phyloP scores from a whole-genome alignment of 768 basidiomycete species.

The Cubamyces sp. region DNA sequence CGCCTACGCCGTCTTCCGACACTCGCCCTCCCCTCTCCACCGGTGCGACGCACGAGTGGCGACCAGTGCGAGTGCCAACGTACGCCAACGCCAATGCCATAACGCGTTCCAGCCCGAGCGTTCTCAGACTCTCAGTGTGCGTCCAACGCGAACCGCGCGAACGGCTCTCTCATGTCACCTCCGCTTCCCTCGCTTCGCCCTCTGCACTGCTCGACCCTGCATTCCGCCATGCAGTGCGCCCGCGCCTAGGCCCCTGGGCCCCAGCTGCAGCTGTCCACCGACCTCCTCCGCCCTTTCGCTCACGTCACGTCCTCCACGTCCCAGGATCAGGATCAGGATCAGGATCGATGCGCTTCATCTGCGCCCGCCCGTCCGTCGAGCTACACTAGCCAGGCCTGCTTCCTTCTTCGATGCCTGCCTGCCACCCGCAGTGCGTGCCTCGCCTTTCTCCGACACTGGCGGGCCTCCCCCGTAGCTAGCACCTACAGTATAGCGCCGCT shows the following conservation, averaged over 20 bases:
- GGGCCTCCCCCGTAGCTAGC: too few relatives aligned
- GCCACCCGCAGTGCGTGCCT: background rate
- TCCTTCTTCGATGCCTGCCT: too few relatives aligned
- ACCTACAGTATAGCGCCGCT: too few relatives aligned
- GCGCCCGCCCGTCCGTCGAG: background rate
- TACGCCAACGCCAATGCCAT: too few relatives aligned
- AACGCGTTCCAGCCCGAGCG: too few relatives aligned
- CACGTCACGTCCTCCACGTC: slow-evolving; percentile 4
- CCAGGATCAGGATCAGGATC: too few relatives aligned
- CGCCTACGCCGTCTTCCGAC: background rate
- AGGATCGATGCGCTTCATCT: background rate
- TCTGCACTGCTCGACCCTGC: background rate
- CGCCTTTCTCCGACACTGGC: background rate
- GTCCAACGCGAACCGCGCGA: background rate
- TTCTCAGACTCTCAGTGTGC: too few relatives aligned
- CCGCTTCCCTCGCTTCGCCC: background rate
- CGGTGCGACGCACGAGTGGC: too few relatives aligned
- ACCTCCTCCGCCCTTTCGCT: background rate
- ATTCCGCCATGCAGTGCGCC: too few relatives aligned
- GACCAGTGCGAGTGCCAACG: too few relatives aligned
- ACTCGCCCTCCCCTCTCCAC: background rate
- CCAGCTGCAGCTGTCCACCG: too few relatives aligned
- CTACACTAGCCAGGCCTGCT: background rate
- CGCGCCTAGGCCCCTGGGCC: too few relatives aligned
- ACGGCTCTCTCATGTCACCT: slow-evolving; percentile 4